phyloP scores from a whole-genome alignment of 345 rosid species.

The Microthlaspi erraticum region DNA sequence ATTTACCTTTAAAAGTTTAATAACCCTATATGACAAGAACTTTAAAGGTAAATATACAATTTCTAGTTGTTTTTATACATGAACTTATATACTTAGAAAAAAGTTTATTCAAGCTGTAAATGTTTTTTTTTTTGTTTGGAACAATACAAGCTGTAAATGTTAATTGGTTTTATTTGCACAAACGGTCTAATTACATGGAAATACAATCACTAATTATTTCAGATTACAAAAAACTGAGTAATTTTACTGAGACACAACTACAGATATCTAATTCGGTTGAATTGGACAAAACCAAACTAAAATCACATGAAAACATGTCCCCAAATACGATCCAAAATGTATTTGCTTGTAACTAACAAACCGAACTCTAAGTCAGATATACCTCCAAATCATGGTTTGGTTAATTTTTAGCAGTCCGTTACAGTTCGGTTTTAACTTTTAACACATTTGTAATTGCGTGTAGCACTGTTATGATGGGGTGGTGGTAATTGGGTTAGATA shows the following conservation, averaged over 20 bases:
- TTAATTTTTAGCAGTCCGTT: slow-evolving; percentile 8
- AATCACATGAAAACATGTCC: not conserved
- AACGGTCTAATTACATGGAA: not conserved
- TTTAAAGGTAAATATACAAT: not conserved
- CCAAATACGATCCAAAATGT: not conserved
- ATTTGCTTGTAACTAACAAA: slow-evolving; percentile 20
- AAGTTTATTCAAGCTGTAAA: too few relatives aligned
- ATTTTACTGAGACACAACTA: not conserved
- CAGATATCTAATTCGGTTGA: not conserved
- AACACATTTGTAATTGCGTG: slow-evolving; percentile 24
- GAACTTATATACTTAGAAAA: too few relatives aligned
- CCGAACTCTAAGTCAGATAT: slow-evolving; percentile 23
- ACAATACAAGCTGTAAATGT: too few relatives aligned
- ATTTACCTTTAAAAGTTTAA: too few relatives aligned
- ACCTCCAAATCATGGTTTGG: slow-evolving; percentile 8
- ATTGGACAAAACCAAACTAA: not conserved
- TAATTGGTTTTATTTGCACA: too few relatives aligned
- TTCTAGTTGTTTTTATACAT: not conserved
- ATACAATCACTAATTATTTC: not conserved
- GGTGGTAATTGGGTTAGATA: not conserved
- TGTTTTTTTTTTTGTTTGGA: too few relatives aligned
- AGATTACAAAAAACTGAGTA: not conserved
- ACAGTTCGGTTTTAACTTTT: slow-evolving; percentile 21
- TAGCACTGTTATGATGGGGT: slow-evolving; percentile 4
- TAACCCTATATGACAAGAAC: too few relatives aligned